Percentiles rank a stretch among this genome's conserved stretches.
Evolutionary conservation across 2,329 filamentous ascomycete genomes (phyloP).

Genomic region (Exophiala lecanii-corni): DNA sequence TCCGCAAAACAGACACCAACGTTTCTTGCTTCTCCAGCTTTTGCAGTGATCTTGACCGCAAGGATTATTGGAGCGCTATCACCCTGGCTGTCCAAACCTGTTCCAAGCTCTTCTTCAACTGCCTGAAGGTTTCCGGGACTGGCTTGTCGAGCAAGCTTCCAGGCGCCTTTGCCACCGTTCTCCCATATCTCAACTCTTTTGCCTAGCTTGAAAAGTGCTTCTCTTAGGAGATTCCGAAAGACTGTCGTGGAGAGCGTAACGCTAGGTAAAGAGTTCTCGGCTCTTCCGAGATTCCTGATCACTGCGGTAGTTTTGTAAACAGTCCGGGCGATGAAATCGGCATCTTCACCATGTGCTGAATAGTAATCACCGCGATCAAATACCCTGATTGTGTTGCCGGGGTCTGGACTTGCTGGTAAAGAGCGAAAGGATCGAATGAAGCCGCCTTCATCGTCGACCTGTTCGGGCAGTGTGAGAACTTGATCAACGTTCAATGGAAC

Average conservation of each 20-base stretch:
- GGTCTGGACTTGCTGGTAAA: slow-evolving; percentile 65
- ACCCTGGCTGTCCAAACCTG: slow-evolving; percentile 50
- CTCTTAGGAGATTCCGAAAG: slow-evolving; percentile 90
- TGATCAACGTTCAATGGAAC: background rate
- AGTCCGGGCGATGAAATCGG: slow-evolving; percentile 50
- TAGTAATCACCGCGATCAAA: slow-evolving; percentile 96
- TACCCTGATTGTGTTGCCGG: slow-evolving; percentile 68
- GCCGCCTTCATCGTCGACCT: slow-evolving; percentile 94
- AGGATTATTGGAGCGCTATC: slow-evolving; percentile 80
- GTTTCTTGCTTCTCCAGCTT: slow-evolving; percentile 74
- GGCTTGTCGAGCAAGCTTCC: slow-evolving; percentile 87
- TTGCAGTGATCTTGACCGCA: slow-evolving; percentile 88
- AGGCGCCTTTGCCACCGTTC: slow-evolving; percentile 68
- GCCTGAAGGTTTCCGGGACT: slow-evolving; percentile 96
- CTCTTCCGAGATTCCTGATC: slow-evolving; percentile 79
- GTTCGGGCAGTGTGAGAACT: background rate
- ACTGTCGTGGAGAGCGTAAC: slow-evolving; percentile 95
- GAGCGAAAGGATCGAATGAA: slow-evolving; percentile 96
- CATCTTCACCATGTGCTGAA: slow-evolving; percentile 55
- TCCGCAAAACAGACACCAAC: slow-evolving; percentile 97
- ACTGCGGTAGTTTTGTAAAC: slow-evolving; percentile 98
- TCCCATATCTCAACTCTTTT: slow-evolving; percentile 90
- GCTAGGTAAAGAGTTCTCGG: slow-evolving; percentile 79
- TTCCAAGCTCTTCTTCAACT: slow-evolving; percentile 89
- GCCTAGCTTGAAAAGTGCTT: slow-evolving; percentile 85